Conservation (phyloP, 352 stramenopile species). For the Globisporangium emineosum region DNA sequence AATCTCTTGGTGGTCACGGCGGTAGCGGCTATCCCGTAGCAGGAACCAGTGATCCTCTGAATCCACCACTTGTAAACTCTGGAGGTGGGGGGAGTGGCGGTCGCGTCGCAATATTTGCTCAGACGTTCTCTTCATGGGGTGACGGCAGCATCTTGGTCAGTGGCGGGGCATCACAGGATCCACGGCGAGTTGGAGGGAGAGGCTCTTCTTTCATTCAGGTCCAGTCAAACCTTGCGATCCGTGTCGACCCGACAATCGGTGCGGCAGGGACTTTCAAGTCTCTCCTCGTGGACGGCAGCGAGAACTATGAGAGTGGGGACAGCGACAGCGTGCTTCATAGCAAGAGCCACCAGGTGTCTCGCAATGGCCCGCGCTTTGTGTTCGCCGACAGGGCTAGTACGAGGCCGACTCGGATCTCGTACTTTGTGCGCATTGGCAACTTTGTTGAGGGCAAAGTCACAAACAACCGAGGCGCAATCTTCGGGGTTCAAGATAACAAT, state of each 20-base stretch:
- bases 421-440: slow-evolving; percentile 66
- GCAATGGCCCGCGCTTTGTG: slow-evolving; percentile 48
- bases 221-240: slow-evolving; percentile 39
- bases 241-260: slow-evolving; percentile 60
- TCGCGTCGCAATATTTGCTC: slow-evolving; percentile 84
- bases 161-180: slow-evolving; percentile 55
- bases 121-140: slow-evolving; percentile 89
- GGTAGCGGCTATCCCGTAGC: slow-evolving; percentile 40
- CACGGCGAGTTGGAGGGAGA: slow-evolving; percentile 25
- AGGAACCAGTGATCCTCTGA: background rate
- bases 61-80: slow-evolving; percentile 12
- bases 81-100: slow-evolving; percentile 90
- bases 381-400: slow-evolving; percentile 16
- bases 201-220: slow-evolving; percentile 48
- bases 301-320: slow-evolving; percentile 23
- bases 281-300: slow-evolving; percentile 51
- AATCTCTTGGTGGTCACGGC: slow-evolving; percentile 79
- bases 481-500: slow-evolving; percentile 37
- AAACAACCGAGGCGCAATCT: slow-evolving; percentile 60
- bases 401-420: slow-evolving; percentile 61
- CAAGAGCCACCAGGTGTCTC: slow-evolving; percentile 30
- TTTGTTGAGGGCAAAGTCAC: slow-evolving; percentile 36
- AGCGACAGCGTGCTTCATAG: slow-evolving; percentile 14
- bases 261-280: slow-evolving; percentile 71
- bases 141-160: slow-evolving; percentile 77